Base-by-base conservation (phyloP, 495 filamentous ascomycete genomes). In the Daldinia bambusicola region DNA sequence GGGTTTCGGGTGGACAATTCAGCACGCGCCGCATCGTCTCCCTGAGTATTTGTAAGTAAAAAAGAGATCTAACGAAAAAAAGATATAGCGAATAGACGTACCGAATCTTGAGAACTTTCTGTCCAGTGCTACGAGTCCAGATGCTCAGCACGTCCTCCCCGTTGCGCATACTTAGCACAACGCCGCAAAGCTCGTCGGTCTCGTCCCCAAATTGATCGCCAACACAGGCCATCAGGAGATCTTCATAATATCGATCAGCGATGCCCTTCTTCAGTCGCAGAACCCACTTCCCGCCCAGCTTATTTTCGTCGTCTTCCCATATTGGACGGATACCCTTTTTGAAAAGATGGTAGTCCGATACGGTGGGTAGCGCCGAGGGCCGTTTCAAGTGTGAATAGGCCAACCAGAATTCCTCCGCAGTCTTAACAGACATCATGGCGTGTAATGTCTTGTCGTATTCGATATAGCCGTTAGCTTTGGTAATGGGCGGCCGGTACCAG, bases 281-380 rank as follows among this genome's bases (percentile, higher is more conserved):
- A 57, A 97, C 93, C 94, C 95, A 99, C 84, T 99, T 99, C 31
- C 95, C 95, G 58, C 95, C 95, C 59, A 89, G 87, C 82, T 93
- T 97, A 81, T 99, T 99, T 72, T 95, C 93, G 57, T 97, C 93
- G 75, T 99, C 95, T 81, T 99, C 95, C 95, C 95, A 99, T 76
- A 98, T 95, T 40, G 95, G 95, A 65, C 95, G 89, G 32, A 98
- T 94, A 53, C 94, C 96, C 75, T 96, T 93, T 84, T 95, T 96
- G 83, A 99, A 99, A 59, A 99, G 90, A 78, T 98, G 96, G 77
- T 98, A 99, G 77, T 99, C 95, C 13, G 94, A 97, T 32, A 98
- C 95, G 20, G 93, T 90, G 9, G 95, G 95, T 55, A 99, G 84
- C 13, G 87, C 82, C 45, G 92, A 97, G 2, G 95, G 96, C 16